These are phyloP conservation scores for Nemophila menziesii DNA, from an alignment of 257 asterid genomes.

Conservation along the genomic window DNA sequence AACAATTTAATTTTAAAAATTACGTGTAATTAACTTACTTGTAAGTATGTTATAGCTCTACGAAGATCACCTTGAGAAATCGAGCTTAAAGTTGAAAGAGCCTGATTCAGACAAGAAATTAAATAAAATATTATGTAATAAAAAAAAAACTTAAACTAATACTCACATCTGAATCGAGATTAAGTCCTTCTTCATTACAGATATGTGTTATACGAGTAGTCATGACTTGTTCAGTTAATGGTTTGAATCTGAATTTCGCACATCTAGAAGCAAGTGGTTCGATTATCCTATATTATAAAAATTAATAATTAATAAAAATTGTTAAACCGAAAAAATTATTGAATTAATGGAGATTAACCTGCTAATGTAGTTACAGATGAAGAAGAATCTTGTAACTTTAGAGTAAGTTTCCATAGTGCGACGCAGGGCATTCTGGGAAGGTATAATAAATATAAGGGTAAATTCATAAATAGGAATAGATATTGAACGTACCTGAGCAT, in stretches of 20 bases:
- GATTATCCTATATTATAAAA: slow-evolving; percentile 45
- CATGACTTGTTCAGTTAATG: slow-evolving; percentile 88
- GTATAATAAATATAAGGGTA: neutral
- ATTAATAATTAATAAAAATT: neutral
- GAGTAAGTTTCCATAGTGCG: slow-evolving; percentile 97
- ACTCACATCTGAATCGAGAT: slow-evolving; percentile 81
- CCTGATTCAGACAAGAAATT: slow-evolving; percentile 27
- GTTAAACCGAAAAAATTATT: neutral
- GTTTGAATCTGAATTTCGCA: slow-evolving; percentile 95
- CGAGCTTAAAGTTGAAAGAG: slow-evolving; percentile 75
- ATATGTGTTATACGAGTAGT: slow-evolving; percentile 60
- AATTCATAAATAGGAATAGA: neutral
- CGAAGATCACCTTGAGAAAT: slow-evolving; percentile 95
- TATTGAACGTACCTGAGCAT: slow-evolving; percentile 69
- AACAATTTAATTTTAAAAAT: too few relatives aligned
- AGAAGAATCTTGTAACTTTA: slow-evolving; percentile 92
- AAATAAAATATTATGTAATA: slow-evolving; percentile 4
- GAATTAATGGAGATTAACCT: slow-evolving; percentile 31
- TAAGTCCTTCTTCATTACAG: slow-evolving; percentile 80
- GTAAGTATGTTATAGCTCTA: slow-evolving; percentile 88
- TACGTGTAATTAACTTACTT: too few relatives aligned
- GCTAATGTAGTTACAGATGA: slow-evolving; percentile 94
- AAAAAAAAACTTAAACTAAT: slow-evolving; percentile 8
- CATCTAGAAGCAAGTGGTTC: slow-evolving; percentile 99
- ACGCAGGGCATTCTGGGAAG: slow-evolving; percentile 82